Percentiles rank a stretch among this genome's conserved stretches.
These are phyloP conservation scores for Trichocladium uniseriatum DNA, from an alignment of 495 filamentous ascomycete genomes.

Conservation along the genomic window DNA sequence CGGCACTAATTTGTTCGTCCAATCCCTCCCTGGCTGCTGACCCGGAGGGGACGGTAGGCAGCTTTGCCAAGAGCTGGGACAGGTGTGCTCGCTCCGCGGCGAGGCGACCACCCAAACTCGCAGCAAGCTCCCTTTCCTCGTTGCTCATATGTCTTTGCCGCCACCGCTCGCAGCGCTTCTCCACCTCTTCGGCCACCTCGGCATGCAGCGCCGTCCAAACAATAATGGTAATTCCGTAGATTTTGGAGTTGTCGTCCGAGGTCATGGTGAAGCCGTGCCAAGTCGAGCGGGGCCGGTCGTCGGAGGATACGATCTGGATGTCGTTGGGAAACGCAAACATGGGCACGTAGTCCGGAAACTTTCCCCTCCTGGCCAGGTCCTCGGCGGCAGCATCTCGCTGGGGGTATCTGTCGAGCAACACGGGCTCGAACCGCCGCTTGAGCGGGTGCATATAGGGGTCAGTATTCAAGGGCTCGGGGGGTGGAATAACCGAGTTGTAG, in stretches of 20 bases:
- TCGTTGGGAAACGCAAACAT: conserved; percentile 99
- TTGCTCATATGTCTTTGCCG: conserved; percentile 89
- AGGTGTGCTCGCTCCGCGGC: conserved; percentile 85
- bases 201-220: conserved; percentile 84
- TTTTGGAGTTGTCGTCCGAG: conserved; percentile 75
- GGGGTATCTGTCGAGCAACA: conserved; percentile 87
- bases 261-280: conserved; percentile 99
- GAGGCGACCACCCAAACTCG: conserved; percentile 81
- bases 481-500: conserved; percentile 96
- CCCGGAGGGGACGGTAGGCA: conserved; percentile 70
- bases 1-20: conserved; percentile 89
- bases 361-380: conserved; percentile 68
- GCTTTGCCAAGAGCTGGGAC: conserved; percentile 72
- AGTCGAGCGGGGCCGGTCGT: conserved; percentile 84
- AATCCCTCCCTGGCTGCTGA: conserved; percentile 70
- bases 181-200: conserved; percentile 74
- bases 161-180: conserved; percentile 90
- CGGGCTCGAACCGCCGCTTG: conserved; percentile 87
- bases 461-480: conserved; percentile 77
- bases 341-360: conserved; percentile 93
- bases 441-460: conserved; percentile 93
- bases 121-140: conserved; percentile 88
- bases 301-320: conserved; percentile 89
- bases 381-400: conserved; percentile 68
- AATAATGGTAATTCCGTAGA: conserved; percentile 86